phyloP scores from a whole-genome alignment of 768 basidiomycete genomes.

The Favolaschia claudopus region DNA sequence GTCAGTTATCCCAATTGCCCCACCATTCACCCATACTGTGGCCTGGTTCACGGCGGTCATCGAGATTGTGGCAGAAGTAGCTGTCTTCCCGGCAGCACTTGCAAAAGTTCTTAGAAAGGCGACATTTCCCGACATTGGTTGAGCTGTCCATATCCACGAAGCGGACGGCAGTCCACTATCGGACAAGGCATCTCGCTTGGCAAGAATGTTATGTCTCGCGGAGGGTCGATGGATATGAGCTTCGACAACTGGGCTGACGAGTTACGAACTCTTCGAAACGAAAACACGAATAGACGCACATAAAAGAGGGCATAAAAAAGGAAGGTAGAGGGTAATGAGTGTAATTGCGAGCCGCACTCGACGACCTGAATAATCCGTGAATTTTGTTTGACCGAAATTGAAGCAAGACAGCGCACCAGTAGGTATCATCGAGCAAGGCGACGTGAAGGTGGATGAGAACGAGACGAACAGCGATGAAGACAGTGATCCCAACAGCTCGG shows the following conservation, averaged over 20 bases:
- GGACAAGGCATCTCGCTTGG: background rate
- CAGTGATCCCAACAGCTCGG: no score
- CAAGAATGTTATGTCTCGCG: constrained; percentile 10
- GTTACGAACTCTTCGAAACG: background rate
- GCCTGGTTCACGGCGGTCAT: constrained; percentile 16
- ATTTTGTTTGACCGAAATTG: no score
- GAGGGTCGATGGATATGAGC: background rate
- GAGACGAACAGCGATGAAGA: no score
- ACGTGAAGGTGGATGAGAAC: no score
- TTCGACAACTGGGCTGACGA: background rate
- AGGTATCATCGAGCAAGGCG: no score
- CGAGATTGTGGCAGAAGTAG: constrained; percentile 1
- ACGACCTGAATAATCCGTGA: constrained; percentile 1
- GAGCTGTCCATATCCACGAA: constrained; percentile 18
- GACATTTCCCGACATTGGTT: constrained; percentile 8
- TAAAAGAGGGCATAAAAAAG: constrained; percentile 15
- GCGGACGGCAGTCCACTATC: constrained; percentile 9
- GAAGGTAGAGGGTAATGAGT: constrained; percentile 19
- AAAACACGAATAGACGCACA: background rate
- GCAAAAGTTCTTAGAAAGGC: constrained; percentile 7
- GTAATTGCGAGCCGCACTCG: constrained; percentile 14
- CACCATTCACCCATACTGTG: constrained; percentile 11
- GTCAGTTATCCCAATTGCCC: constrained; percentile 9
- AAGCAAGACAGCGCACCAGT: no score
- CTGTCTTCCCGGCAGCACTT: constrained; percentile 8